phyloP scores from a whole-genome alignment of 2,329 filamentous ascomycete species.

The Tolypocladium endophyticum region DNA sequence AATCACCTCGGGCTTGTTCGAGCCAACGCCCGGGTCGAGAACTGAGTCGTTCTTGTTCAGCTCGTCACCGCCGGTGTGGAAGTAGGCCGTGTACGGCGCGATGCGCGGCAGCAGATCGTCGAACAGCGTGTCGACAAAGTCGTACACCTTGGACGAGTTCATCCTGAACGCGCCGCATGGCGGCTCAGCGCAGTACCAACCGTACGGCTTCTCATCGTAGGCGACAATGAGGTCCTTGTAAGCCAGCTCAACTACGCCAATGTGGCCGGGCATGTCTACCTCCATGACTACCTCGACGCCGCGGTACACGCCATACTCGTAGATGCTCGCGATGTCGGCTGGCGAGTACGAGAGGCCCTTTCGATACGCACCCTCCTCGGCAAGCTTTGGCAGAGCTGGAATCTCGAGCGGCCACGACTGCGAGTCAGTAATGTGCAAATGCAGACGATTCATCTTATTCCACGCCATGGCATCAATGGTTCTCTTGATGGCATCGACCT shows the following conservation, averaged over 20 bases:
- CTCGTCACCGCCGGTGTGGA: slow-evolving; percentile 84
- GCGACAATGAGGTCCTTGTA: slow-evolving; percentile 45
- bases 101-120: slow-evolving; percentile 67
- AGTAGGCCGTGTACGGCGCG: slow-evolving; percentile 58
- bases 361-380: slow-evolving; percentile 63
- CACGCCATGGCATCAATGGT: slow-evolving; percentile 68
- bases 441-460: slow-evolving; percentile 76
- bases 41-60: slow-evolving; percentile 58
- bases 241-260: slow-evolving; percentile 39
- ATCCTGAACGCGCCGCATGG: slow-evolving; percentile 65
- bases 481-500: slow-evolving; percentile 55
- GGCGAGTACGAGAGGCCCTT: slow-evolving; percentile 57
- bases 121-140: slow-evolving; percentile 63
- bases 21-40: slow-evolving; percentile 62
- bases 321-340: slow-evolving; percentile 52
- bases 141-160: slow-evolving; percentile 58
- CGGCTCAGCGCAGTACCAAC: slow-evolving; percentile 49
- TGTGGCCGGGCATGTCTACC: slow-evolving; percentile 51
- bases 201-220: slow-evolving; percentile 45
- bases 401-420: slow-evolving; percentile 83
- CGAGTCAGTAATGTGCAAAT: slow-evolving; percentile 72
- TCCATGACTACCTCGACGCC: slow-evolving; percentile 51
- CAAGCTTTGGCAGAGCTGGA: slow-evolving; percentile 57
- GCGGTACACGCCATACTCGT: slow-evolving; percentile 57
- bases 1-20: slow-evolving; percentile 54